Evolutionary conservation across 345 rosid genomes (phyloP), one percentile per base, ranked within the genome.

Genomic region (Angophora floribunda): DNA sequence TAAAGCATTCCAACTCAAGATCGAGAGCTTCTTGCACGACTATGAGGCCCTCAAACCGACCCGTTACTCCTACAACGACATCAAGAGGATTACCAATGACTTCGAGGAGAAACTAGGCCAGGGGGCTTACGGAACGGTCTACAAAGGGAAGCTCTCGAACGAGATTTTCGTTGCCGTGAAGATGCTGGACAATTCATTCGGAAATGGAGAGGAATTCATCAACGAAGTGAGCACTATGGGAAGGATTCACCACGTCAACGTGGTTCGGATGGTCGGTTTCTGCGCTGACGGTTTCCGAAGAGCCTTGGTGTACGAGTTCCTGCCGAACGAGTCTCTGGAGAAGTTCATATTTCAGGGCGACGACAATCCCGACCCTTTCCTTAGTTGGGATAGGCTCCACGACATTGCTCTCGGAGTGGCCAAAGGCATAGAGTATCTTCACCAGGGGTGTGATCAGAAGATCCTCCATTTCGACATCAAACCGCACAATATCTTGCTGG

Each of bases 381-480:
- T 92, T 15, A 55, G 88, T 11, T 92, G 91, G 90, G 79, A 87
- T 49, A 80, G 87, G 59, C 52, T 88, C 26, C 36, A 44, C 12
- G 82, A 86, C 30, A 89, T 92, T 36, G 87, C 92, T 4, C 41
- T 92, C 3, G 92, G 93, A 3, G 82, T 87, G 6, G 91, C 92
- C 30, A 85, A 86, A 53, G 92, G 90, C 19, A 86, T 92, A 57
- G 92, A 88, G 52, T 90, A 90, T 85, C 51, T 92, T 15, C 93
- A 92, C 86, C 87, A 32, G 47, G 93, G 91, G 32, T 91, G 93
- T 17, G 92, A 89, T 50, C 67, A 86, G 85, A 82, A 86, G 87
- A 88, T 92, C 87, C 78, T 92, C 16, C 93, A 92, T 88, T 89
- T 90, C 52, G 93, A 92, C 17, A 90, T 92, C 53, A 92, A 88